These are phyloP conservation scores for Kwoniella pini DNA, from an alignment of 768 basidiomycete species.

Conservation along the genomic window DNA sequence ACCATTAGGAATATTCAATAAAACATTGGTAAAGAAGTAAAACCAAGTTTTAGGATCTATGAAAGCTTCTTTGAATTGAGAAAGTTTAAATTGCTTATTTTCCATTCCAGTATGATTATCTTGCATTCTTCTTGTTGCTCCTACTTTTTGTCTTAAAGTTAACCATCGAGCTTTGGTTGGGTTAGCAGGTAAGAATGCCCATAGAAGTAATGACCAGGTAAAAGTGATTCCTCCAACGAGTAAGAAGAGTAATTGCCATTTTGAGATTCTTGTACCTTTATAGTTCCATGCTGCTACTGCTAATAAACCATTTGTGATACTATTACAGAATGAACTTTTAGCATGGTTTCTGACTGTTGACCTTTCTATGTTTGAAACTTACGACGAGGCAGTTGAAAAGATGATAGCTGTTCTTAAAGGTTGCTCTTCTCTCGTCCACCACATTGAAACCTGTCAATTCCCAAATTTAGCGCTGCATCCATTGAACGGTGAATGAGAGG, in stretches of 20 bases:
- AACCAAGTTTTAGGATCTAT: constrained; percentile 38
- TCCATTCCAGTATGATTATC: constrained; percentile 36
- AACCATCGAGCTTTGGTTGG: constrained; percentile 39
- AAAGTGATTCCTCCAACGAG: constrained; percentile 37
- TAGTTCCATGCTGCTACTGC: constrained; percentile 17
- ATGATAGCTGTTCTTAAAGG: constrained; percentile 35
- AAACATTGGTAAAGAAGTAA: constrained; percentile 34
- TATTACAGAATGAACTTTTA: background rate
- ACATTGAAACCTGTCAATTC: constrained; percentile 22
- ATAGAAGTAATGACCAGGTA: constrained; percentile 24
- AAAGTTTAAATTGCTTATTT: constrained; percentile 36
- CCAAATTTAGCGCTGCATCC: no score
- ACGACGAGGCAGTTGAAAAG: constrained; percentile 37
- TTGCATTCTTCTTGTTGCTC: constrained; percentile 24
- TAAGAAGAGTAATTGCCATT: constrained; percentile 40
- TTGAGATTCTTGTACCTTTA: constrained; percentile 9
- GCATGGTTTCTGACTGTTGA: background rate
- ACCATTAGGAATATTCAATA: constrained; percentile 35
- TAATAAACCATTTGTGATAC: constrained; percentile 35
- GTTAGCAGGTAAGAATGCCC: constrained; percentile 28
- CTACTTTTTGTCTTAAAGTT: constrained; percentile 29
- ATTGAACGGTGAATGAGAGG: background rate
- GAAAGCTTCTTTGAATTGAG: constrained; percentile 31
- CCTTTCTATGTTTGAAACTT: background rate
- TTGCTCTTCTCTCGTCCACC: constrained; percentile 38